phyloP scores from a whole-genome alignment of 2,329 filamentous ascomycete species.

The Talaromyces albobiverticillius region DNA sequence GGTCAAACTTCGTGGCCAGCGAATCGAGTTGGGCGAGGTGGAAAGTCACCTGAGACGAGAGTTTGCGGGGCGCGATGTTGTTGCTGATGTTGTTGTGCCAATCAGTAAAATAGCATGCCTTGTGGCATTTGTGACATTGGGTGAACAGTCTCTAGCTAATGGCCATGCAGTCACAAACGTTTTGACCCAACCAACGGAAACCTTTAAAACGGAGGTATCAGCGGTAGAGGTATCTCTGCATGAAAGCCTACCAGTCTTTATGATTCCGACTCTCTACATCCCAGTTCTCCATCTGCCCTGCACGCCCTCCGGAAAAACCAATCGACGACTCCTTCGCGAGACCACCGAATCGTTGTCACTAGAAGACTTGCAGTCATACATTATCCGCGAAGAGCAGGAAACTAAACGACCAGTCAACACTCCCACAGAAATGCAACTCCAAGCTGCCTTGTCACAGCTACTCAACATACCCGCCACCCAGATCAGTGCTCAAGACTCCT shows the following conservation, averaged over 20 bases:
- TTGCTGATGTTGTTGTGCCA: conserved; percentile 24
- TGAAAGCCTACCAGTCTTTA: background rate
- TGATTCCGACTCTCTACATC: conserved; percentile 7
- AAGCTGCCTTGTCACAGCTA: background rate
- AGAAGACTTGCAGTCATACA: background rate
- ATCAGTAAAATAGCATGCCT: background rate
- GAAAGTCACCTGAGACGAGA: conserved; percentile 33
- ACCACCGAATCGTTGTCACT: background rate
- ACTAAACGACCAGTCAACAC: background rate
- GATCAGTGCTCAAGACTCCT: background rate
- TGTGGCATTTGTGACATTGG: background rate
- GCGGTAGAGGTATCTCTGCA: background rate
- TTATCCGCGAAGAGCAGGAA: background rate
- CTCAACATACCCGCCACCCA: background rate
- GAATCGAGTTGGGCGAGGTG: conserved; percentile 41
- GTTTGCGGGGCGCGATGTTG: conserved; percentile 33
- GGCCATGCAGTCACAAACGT: background rate
- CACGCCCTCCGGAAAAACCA: background rate
- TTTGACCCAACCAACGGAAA: background rate
- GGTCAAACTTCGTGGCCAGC: conserved; percentile 41
- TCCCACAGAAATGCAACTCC: background rate
- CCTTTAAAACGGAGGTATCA: background rate
- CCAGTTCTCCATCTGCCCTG: background rate
- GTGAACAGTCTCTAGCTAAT: background rate
- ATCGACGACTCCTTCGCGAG: background rate